These are phyloP conservation scores for Colletotrichum tropicale DNA, from an alignment of 2,329 filamentous ascomycete genomes.

Conservation along the genomic window DNA sequence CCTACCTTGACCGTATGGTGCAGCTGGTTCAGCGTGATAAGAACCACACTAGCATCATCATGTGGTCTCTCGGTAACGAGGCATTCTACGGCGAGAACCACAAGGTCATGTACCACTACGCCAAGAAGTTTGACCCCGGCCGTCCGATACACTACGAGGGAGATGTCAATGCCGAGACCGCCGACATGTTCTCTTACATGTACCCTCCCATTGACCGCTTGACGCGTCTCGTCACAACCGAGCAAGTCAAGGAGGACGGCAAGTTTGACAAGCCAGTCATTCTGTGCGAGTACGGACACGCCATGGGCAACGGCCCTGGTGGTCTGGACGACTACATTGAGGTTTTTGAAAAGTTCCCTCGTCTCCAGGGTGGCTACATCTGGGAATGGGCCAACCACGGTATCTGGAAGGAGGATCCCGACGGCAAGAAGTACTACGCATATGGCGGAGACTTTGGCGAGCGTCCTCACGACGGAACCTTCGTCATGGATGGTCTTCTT, in stretches of 20 bases:
- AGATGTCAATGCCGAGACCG: constrained; percentile 60
- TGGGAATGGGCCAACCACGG: constrained; percentile 73
- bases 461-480: constrained; percentile 62
- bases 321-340: constrained; percentile 71
- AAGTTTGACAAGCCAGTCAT: constrained; percentile 62
- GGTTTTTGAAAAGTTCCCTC: constrained; percentile 63
- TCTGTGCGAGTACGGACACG: constrained; percentile 62
- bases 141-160: constrained; percentile 72
- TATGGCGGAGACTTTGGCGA: constrained; percentile 70
- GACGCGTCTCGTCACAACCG: constrained; percentile 45
- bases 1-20: constrained; percentile 70
- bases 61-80: constrained; percentile 78
- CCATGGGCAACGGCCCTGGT: constrained; percentile 79
- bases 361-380: constrained; percentile 70
- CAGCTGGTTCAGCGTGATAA: constrained; percentile 72
- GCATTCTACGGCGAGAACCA: constrained; percentile 75
- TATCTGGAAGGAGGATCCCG: constrained; percentile 48
- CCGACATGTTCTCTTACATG: constrained; percentile 74
- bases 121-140: constrained; percentile 60
- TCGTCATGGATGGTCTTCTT: constrained; percentile 66
- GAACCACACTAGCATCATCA: constrained; percentile 72
- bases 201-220: constrained; percentile 62
- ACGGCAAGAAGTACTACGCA: constrained; percentile 54
- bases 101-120: constrained; percentile 69
- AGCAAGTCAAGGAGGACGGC: constrained; percentile 45